Conservation (phyloP, 495 filamentous ascomycete species). For the Letharia columbiana region DNA sequence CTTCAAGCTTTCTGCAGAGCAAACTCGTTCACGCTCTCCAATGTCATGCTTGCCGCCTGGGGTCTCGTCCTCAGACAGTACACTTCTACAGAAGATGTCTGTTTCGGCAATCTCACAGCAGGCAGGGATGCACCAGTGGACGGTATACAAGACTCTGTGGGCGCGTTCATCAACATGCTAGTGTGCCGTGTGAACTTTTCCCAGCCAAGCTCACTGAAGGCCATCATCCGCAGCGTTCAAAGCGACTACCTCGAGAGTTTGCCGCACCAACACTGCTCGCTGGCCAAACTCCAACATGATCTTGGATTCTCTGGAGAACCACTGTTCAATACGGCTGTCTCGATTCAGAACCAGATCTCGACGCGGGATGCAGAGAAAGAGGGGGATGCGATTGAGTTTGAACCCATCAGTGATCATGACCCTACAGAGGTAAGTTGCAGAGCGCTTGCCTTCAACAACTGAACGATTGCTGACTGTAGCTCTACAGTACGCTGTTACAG, state of each 20-base stretch:
- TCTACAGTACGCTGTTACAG: conserved; percentile 35
- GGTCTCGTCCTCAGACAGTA: conserved; percentile 43
- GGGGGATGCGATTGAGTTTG: conserved; percentile 31
- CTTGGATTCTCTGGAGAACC: conserved; percentile 42
- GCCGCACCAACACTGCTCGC: conserved; percentile 44
- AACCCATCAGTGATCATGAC: conserved; percentile 37
- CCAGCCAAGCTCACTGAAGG: conserved; percentile 29
- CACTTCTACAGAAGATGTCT: conserved; percentile 42
- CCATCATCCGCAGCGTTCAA: conserved; percentile 40
- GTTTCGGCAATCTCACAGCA: conserved; percentile 46
- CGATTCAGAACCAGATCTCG: conserved; percentile 37
- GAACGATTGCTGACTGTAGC: background rate
- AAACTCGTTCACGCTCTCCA: conserved; percentile 42
- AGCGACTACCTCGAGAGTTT: conserved; percentile 42
- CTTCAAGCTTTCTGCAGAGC: conserved; percentile 40
- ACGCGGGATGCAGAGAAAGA: conserved; percentile 32
- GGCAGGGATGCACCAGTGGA: conserved; percentile 42
- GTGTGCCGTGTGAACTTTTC: conserved; percentile 38
- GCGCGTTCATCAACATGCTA: conserved; percentile 48
- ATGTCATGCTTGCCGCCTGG: conserved; percentile 47
- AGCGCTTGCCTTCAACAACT: background rate
- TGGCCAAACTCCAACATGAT: conserved; percentile 49
- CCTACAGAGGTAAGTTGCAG: conserved; percentile 33
- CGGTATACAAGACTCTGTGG: conserved; percentile 40
- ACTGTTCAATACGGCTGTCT: conserved; percentile 52